These are phyloP conservation scores for Albifimbria verrucaria DNA, from an alignment of 2,329 filamentous ascomycete species.

Conservation along the genomic window DNA sequence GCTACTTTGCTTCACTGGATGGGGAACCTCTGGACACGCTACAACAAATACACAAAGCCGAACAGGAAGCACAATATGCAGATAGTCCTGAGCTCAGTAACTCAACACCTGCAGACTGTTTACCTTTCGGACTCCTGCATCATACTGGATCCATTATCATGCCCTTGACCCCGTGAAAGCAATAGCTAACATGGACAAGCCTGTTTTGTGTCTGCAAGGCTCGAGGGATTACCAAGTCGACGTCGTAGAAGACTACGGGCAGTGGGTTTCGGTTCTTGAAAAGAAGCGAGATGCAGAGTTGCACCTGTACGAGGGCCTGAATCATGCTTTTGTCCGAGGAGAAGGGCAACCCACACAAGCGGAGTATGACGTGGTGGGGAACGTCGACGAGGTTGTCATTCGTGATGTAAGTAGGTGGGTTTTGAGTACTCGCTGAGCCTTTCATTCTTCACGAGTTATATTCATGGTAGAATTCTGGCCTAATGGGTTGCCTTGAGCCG, in stretches of 20 bases:
- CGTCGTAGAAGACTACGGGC: background rate
- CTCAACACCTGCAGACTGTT: background rate
- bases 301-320: conserved; percentile 1
- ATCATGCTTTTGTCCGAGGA: conserved; percentile 4
- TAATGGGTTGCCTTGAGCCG: too few species aligned
- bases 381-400: conserved; percentile 3
- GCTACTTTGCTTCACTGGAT: conserved; percentile 6
- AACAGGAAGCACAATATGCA: background rate
- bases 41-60: conserved; percentile 2
- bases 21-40: background rate
- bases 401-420: conserved; percentile 2
- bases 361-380: conserved; percentile 4
- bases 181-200: background rate
- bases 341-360: background rate
- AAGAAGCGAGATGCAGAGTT: background rate
- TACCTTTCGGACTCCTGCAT: conserved; percentile 3
- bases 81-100: background rate
- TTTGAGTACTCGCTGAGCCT: too few species aligned
- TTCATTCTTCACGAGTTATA: too few species aligned
- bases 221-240: conserved; percentile 5
- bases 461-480: too few species aligned
- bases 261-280: background rate
- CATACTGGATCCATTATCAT: conserved; percentile 2
- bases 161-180: conserved; percentile 1
- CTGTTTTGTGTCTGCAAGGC: conserved; percentile 4